Evolutionary conservation across 2,329 filamentous ascomycete species (phyloP).

Genomic region (Bipolaris bicolor): DNA sequence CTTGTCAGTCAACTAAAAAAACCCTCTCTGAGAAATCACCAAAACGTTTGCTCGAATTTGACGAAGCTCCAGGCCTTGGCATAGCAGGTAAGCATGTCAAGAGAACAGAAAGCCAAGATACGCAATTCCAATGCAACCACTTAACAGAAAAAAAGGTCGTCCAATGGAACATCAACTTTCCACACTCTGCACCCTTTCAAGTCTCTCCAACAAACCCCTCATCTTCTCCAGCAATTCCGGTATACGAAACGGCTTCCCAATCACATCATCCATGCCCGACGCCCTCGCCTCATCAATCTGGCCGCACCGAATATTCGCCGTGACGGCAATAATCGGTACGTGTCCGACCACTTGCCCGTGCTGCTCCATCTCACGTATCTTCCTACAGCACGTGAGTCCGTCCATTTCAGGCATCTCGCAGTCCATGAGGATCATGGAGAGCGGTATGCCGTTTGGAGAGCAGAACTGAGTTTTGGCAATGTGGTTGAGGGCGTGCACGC

Average conservation of each 20-base stretch:
- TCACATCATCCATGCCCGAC: slow-evolving; percentile 46
- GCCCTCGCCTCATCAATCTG: slow-evolving; percentile 41
- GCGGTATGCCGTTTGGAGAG: slow-evolving; percentile 18
- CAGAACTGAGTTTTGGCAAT: slow-evolving; percentile 29
- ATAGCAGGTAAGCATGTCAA: too few species aligned
- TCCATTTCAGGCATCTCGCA: slow-evolving; percentile 51
- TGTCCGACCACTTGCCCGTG: slow-evolving; percentile 29
- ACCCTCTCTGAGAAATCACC: too few species aligned
- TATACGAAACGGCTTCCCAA: slow-evolving; percentile 45
- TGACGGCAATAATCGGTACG: slow-evolving; percentile 47
- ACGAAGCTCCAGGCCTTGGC: too few species aligned
- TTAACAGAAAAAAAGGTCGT: neutral
- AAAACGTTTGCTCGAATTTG: too few species aligned
- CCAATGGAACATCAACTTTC: neutral
- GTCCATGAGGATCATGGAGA: slow-evolving; percentile 46
- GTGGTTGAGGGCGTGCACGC: slow-evolving; percentile 38
- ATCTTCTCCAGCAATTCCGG: slow-evolving; percentile 28
- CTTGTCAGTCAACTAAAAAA: too few species aligned
- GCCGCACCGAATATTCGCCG: slow-evolving; percentile 45
- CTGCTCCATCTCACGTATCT: slow-evolving; percentile 42
- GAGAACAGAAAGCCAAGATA: neutral
- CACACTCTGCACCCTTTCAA: neutral
- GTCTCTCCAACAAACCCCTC: neutral
- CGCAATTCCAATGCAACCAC: neutral
- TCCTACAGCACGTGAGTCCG: slow-evolving; percentile 41